A percentile compares a stretch with the other conserved stretches of the same genome.
phyloP scores from a whole-genome alignment of 305 asterid genomes.

The Fraxinus sp. region DNA sequence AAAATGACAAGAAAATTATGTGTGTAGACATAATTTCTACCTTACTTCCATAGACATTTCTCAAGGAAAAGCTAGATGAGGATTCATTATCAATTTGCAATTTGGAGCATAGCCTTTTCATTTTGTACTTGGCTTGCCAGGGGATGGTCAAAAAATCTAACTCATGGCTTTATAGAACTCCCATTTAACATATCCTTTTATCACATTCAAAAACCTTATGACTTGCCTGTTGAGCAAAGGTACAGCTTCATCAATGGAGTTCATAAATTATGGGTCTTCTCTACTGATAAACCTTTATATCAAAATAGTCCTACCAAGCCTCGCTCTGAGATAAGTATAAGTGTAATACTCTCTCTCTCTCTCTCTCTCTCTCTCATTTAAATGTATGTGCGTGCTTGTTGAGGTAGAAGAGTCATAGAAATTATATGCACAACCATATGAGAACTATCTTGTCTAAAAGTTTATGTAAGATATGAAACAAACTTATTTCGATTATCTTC shows the following conservation, averaged over 20 bases:
- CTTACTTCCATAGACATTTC: not conserved
- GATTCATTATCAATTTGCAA: not conserved
- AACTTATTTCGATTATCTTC: not conserved
- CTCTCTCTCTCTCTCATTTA: not conserved
- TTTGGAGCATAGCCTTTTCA: not conserved
- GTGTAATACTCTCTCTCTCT: too few species aligned
- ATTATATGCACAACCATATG: not conserved
- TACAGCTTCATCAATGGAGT: conserved; percentile 36
- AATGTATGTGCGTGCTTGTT: not conserved
- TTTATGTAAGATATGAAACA: not conserved
- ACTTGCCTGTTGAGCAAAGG: conserved; percentile 25
- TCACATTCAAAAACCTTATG: conserved; percentile 32
- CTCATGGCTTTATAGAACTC: conserved; percentile 26
- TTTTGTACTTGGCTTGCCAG: not conserved
- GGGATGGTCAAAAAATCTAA: conserved; percentile 17
- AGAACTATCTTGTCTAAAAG: too few species aligned
- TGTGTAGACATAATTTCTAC: not conserved
- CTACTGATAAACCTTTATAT: conserved; percentile 30
- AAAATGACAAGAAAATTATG: not conserved
- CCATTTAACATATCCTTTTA: conserved; percentile 21
- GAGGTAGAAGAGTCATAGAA: not conserved
- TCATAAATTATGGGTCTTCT: conserved; percentile 33
- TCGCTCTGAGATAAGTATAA: conserved; percentile 27
- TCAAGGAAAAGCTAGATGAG: not conserved
- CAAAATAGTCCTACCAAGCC: conserved; percentile 31